Conservation (phyloP, 2,329 filamentous ascomycete genomes). For the Botrytis paeoniae region DNA sequence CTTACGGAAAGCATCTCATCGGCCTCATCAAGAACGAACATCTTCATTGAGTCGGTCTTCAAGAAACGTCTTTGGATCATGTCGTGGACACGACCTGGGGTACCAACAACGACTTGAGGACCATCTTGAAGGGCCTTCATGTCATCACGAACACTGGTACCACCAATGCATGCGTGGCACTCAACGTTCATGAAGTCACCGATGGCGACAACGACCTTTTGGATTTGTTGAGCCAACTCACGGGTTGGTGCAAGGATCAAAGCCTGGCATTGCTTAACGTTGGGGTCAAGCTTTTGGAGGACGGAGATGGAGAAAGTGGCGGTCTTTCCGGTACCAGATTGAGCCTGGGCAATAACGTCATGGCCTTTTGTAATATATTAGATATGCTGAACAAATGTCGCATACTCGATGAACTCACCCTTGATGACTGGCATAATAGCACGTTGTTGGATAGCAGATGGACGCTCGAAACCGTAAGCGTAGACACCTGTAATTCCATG, state of each 20-base stretch:
- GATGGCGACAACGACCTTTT: conserved; percentile 98
- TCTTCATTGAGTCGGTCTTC: conserved; percentile 98
- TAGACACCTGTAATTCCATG: conserved; percentile 65
- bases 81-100: conserved; percentile 96
- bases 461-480: conserved; percentile 99
- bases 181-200: conserved; percentile 99
- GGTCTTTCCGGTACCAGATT: conserved; percentile 99
- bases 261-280: conserved; percentile 94
- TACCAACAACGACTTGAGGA: conserved; percentile 95
- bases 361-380: conserved; percentile 57
- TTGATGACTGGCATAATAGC: conserved; percentile 99
- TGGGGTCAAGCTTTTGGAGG: conserved; percentile 96
- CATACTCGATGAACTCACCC: conserved; percentile 56
- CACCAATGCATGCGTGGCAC: conserved; percentile 99
- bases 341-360: conserved; percentile 99
- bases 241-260: conserved; percentile 96
- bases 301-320: conserved; percentile 99
- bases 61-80: conserved; percentile 99
- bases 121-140: conserved; percentile 97
- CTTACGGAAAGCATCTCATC: conserved; percentile 96
- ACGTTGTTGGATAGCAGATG: conserved; percentile 99
- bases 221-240: conserved; percentile 98
- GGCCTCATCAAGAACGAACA: conserved; percentile 99
- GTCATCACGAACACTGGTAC: conserved; percentile 96
- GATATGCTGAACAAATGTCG: conserved; percentile 19